A percentile compares a stretch with the other conserved stretches of the same genome.
Conservation (phyloP, 2,329 filamentous ascomycete genomes). For the Zasmidium citrigriseum region DNA sequence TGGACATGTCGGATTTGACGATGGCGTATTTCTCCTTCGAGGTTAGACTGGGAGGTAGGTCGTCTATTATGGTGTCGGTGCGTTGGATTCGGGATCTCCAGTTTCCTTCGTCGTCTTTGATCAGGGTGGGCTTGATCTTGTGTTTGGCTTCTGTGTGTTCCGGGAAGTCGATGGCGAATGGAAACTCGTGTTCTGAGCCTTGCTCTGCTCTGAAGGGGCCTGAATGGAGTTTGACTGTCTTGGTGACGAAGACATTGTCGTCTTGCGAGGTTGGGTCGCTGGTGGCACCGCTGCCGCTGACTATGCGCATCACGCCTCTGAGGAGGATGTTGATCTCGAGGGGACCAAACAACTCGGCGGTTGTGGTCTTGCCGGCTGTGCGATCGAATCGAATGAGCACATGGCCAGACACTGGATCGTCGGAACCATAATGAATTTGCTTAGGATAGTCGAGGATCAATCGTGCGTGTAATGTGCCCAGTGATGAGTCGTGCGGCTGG, state of each 20-base stretch:
- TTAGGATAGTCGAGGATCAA: slow-evolving; percentile 13
- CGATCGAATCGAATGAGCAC: slow-evolving; percentile 12
- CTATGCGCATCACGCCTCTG: slow-evolving; percentile 7
- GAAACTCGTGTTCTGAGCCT: slow-evolving; percentile 11
- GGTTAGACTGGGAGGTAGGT: slow-evolving; percentile 10
- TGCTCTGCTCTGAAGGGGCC: slow-evolving; percentile 13
- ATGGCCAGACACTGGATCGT: slow-evolving; percentile 12
- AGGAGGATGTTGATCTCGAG: slow-evolving; percentile 10
- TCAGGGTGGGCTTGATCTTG: slow-evolving; percentile 7
- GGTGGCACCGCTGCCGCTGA: background rate
- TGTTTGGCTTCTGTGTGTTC: slow-evolving; percentile 5
- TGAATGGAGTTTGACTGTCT: slow-evolving; percentile 9
- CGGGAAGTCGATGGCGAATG: slow-evolving; percentile 15
- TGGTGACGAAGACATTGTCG: slow-evolving; percentile 3
- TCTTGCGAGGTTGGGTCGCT: background rate
- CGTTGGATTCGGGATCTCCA: slow-evolving; percentile 10
- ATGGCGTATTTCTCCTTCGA: slow-evolving; percentile 1
- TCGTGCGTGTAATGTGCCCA: slow-evolving; percentile 9
- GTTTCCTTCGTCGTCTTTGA: slow-evolving; percentile 10
- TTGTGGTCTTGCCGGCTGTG: background rate
- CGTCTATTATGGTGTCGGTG: slow-evolving; percentile 3
- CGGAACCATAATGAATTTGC: slow-evolving; percentile 18
- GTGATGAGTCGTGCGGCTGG: background rate
- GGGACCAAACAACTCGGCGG: slow-evolving; percentile 15
- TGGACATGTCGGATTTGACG: slow-evolving; percentile 3